Base-by-base conservation (phyloP, 2,329 filamentous ascomycete species). In the Huntiella bhutanensis region DNA sequence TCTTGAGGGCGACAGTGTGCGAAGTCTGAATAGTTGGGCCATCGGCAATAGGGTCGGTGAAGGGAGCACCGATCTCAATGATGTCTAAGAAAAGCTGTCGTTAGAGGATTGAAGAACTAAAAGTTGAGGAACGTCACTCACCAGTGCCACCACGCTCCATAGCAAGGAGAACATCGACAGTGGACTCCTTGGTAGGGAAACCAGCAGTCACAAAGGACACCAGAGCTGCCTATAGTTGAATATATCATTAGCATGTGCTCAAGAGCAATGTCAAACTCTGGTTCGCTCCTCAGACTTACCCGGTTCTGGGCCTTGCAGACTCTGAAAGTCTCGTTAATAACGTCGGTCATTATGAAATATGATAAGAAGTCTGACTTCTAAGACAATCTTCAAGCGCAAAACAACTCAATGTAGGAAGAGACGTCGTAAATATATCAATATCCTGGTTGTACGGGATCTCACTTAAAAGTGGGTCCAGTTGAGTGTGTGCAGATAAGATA, bases 1-100 rank as follows among this genome's bases (percentile, higher is more conserved):
- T 88, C 55, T 78, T 66, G 40, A 98, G 76, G 35, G 91, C 87
- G 62, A 81, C 77, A 36, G 85, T 95, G 65, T 98, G 98, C 53
- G 91, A 77, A 52, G 78, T 91, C 67, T 98, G 91, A 54, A 98
- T 96, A 4, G 87, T 95, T 33, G 91, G 91, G 22, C 91, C 91
- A 63, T 98, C 91, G 55, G 88, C 91, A 63, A 96, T 96, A 49
- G 91, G 91, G 61, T 98, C 91, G 57, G 88, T 95, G 66, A 98
- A 98, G 45, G 91, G 91, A 48, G 94, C 78, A 52, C 88, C 91
- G 54, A 98, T 77, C 64, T 98, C 91, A 57, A 98, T 92, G 51
- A 98, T 69, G 62, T 98, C 91, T 48, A 13, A 8, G 34, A 17
- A 15, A 11, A 28, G 22, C 22, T 28, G 7, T 8, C 33, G 22